Percentiles rank a stretch among this genome's conserved stretches.
Evolutionary conservation across 2,329 filamentous ascomycete genomes (phyloP).

Genomic region (Cladobotryum mycophilum): DNA sequence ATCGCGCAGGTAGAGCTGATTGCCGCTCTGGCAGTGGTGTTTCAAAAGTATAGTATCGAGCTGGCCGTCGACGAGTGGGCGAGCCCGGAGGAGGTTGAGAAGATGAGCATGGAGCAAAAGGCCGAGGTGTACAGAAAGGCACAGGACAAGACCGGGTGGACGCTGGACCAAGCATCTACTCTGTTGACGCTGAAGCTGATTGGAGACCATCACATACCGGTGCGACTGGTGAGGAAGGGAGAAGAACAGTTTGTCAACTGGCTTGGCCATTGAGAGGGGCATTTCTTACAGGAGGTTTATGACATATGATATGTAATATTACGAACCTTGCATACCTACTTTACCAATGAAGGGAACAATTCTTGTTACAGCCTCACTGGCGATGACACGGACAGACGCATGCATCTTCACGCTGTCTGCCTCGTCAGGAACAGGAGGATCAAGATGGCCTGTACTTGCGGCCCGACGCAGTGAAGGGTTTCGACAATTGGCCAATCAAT

Average conservation of each 20-base stretch:
- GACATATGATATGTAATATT: neutral
- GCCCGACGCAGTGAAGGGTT: too few species aligned
- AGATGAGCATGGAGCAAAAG: constrained; percentile 42
- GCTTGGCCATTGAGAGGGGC: constrained; percentile 13
- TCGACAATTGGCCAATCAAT: too few species aligned
- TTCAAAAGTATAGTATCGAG: constrained; percentile 60
- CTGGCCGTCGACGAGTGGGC: constrained; percentile 59
- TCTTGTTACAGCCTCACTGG: too few species aligned
- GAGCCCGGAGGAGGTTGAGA: constrained; percentile 45
- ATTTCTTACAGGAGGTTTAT: neutral
- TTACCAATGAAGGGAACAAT: too few species aligned
- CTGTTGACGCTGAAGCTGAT: constrained; percentile 68
- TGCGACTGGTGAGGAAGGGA: constrained; percentile 63
- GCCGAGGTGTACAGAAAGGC: constrained; percentile 55
- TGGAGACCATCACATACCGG: constrained; percentile 50
- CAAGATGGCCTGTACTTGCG: too few species aligned
- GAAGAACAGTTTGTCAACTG: constrained; percentile 58
- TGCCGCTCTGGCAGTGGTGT: constrained; percentile 47
- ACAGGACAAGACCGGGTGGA: constrained; percentile 45
- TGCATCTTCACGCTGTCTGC: too few species aligned
- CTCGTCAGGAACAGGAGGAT: too few species aligned
- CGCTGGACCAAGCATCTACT: constrained; percentile 50
- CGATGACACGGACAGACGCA: neutral
- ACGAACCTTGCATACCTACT: neutral
- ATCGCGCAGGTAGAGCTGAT: constrained; percentile 56